phyloP scores from a whole-genome alignment of 345 rosid genomes.

The Aquilaria yunnanensis region DNA sequence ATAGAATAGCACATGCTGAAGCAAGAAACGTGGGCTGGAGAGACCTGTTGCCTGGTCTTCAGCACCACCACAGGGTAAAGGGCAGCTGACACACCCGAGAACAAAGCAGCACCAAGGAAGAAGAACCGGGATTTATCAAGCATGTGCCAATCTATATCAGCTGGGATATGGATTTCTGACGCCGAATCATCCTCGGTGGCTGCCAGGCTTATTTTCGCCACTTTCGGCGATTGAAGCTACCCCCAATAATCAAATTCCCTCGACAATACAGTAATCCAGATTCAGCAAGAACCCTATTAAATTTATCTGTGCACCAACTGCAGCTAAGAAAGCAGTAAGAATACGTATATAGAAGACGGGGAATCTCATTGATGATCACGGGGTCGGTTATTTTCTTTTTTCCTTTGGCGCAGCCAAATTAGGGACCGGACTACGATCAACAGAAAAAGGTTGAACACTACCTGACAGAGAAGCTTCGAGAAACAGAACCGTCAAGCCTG shows the following conservation, averaged over 20 bases:
- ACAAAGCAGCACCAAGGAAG: constrained; percentile 85
- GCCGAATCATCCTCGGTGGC: constrained; percentile 51
- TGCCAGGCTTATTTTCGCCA: constrained; percentile 53
- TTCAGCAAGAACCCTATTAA: background rate
- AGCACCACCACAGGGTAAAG: constrained; percentile 75
- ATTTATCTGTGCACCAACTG: background rate
- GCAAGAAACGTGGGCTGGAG: constrained; percentile 52
- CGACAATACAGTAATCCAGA: background rate
- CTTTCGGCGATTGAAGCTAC: constrained; percentile 8
- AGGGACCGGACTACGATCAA: constrained; percentile 11
- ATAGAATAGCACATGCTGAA: constrained; percentile 42
- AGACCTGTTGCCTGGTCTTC: constrained; percentile 88
- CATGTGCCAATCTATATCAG: constrained; percentile 82
- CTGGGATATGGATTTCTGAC: constrained; percentile 51
- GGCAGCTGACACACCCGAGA: constrained; percentile 76
- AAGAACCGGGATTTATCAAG: constrained; percentile 85
- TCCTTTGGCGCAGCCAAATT: constrained; percentile 14
- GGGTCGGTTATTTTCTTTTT: constrained; percentile 5
- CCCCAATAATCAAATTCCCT: background rate
- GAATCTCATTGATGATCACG: too few species aligned
- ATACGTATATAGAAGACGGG: background rate
- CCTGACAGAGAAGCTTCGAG: too few species aligned
- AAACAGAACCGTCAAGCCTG: too few species aligned
- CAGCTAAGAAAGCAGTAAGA: background rate
- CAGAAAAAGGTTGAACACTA: too few species aligned